Percentiles rank a stretch among this genome's conserved stretches.
These are phyloP conservation scores for Microbotryomycetes sp. DNA, from an alignment of 1,284 basidiomycete genomes.

Conservation along the genomic window DNA sequence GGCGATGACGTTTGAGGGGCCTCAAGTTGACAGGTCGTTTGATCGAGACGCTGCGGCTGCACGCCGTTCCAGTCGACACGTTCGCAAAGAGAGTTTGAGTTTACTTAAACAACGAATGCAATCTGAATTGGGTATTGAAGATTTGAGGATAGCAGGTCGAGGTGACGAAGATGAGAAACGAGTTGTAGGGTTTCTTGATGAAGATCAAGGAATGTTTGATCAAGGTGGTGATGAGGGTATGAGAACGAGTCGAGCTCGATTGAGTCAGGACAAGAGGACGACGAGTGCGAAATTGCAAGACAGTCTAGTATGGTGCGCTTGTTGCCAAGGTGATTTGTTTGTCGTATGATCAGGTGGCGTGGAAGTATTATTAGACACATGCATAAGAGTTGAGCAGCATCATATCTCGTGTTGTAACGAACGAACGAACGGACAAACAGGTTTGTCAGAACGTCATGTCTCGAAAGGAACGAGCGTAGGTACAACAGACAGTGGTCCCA, in stretches of 20 bases:
- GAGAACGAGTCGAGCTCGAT: too few relatives aligned
- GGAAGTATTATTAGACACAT: too few relatives aligned
- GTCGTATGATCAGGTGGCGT: conserved; percentile 7
- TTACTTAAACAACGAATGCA: conserved; percentile 34
- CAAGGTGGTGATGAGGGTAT: conserved; percentile 13
- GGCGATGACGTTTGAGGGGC: conserved; percentile 13
- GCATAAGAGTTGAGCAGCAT: too few relatives aligned
- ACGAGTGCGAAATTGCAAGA: conserved; percentile 27
- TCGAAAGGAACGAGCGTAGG: too few relatives aligned
- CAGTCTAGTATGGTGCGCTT: conserved; percentile 33
- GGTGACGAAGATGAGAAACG: background rate
- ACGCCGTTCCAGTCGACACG: conserved; percentile 1
- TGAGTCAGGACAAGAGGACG: too few relatives aligned
- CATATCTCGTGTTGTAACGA: too few relatives aligned
- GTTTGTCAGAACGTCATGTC: too few relatives aligned
- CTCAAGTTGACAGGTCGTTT: background rate
- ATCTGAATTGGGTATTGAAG: conserved; percentile 32
- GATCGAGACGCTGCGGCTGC: conserved; percentile 1
- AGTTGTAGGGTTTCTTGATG: background rate
- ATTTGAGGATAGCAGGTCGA: background rate
- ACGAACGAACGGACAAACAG: too few relatives aligned
- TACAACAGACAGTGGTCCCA: too few relatives aligned
- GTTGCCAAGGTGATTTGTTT: conserved; percentile 14
- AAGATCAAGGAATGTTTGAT: background rate
- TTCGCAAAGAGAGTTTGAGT: background rate